phyloP scores from a whole-genome alignment of 257 asterid genomes.

The Lantana camara region DNA sequence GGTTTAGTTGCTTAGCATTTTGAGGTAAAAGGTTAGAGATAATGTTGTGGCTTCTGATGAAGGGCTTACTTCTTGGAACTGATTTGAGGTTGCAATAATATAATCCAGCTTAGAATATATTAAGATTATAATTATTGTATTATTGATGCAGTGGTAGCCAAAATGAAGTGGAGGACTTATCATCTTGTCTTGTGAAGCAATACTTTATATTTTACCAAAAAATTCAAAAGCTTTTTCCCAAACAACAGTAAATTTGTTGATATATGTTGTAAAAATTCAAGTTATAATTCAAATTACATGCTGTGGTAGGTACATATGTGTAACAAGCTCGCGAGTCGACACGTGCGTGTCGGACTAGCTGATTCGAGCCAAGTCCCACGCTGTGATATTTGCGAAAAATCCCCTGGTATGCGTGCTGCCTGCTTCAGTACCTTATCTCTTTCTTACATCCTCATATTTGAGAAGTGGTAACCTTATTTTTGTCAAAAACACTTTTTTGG shows the following conservation, averaged over 20 bases:
- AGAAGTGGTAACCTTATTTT: conserved; percentile 9
- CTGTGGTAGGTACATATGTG: conserved; percentile 81
- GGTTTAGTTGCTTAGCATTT: conserved; percentile 2
- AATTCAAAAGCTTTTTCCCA: too few relatives aligned
- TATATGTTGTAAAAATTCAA: neutral
- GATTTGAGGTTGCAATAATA: neutral
- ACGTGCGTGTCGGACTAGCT: conserved; percentile 89
- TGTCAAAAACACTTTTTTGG: conserved; percentile 24
- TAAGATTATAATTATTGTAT: neutral
- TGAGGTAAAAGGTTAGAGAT: neutral
- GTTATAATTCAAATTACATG: neutral
- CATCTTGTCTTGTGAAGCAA: too few relatives aligned
- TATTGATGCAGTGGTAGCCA: too few relatives aligned
- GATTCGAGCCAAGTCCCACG: conserved; percentile 79
- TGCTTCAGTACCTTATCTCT: conserved; percentile 20
- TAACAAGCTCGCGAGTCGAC: conserved; percentile 95
- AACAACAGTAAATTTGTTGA: too few relatives aligned
- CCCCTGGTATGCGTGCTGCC: conserved; percentile 68
- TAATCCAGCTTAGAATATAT: neutral
- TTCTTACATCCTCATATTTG: conserved; percentile 22
- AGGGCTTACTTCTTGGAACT: neutral
- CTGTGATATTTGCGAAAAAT: conserved; percentile 89
- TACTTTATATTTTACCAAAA: too few relatives aligned
- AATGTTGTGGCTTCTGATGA: too few relatives aligned
- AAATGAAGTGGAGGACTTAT: too few relatives aligned